Conservation (phyloP, 805 yeast genomes). For the Wickerhamiella brachini region DNA sequence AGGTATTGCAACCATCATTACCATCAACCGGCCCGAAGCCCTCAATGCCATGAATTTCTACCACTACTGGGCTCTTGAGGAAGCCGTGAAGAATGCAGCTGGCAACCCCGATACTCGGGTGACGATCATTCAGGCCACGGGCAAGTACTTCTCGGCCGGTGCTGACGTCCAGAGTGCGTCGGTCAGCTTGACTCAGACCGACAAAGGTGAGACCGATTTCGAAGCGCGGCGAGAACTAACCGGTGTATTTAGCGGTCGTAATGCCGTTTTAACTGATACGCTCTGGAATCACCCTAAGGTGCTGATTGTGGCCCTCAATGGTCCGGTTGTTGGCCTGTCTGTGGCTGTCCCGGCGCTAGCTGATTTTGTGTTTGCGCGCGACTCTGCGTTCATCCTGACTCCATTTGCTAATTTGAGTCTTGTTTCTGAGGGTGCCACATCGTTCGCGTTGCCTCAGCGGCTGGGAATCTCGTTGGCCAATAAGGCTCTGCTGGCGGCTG, state of each 20-base stretch:
- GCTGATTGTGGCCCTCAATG: constrained; percentile 62
- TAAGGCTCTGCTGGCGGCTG: constrained; percentile 58
- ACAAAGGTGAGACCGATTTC: constrained; percentile 8
- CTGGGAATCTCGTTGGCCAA: constrained; percentile 60
- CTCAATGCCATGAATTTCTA: constrained; percentile 63
- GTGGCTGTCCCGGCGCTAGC: constrained; percentile 62
- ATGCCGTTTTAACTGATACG: constrained; percentile 51
- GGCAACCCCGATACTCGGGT: constrained; percentile 43
- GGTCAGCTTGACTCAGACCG: background rate
- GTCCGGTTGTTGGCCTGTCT: constrained; percentile 73
- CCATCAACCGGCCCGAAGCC: constrained; percentile 45
- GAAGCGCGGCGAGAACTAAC: constrained; percentile 31
- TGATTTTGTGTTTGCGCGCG: constrained; percentile 59
- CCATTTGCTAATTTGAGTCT: constrained; percentile 78
- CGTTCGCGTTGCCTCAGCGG: constrained; percentile 52
- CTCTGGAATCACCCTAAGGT: constrained; percentile 60
- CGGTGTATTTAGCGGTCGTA: constrained; percentile 50
- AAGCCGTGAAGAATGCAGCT: constrained; percentile 48
- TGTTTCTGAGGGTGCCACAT: constrained; percentile 69
- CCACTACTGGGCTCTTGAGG: constrained; percentile 32
- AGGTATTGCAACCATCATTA: constrained; percentile 45
- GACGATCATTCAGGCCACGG: constrained; percentile 57
- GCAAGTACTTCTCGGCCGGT: constrained; percentile 72
- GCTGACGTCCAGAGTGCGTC: constrained; percentile 44
- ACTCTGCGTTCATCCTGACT: constrained; percentile 43